Percentiles rank a stretch among this genome's conserved stretches.
phyloP scores from a whole-genome alignment of 495 filamentous ascomycete species.

The Hypoxylon subgilvum region DNA sequence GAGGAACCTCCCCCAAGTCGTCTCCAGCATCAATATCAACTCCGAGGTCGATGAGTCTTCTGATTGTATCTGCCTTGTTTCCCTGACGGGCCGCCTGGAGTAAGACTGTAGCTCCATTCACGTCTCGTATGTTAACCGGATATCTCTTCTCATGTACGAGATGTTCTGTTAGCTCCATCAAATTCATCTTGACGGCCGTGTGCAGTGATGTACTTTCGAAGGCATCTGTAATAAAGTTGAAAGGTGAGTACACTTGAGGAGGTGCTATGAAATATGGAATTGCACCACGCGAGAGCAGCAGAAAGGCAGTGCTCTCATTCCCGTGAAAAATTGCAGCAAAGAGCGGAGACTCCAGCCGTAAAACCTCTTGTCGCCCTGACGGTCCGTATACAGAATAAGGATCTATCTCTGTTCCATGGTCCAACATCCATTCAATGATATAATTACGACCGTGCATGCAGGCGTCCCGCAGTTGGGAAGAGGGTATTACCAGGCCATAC shows the following conservation, averaged over 20 bases:
- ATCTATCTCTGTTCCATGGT: no score
- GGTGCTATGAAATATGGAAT: not conserved
- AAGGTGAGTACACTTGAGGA: no score
- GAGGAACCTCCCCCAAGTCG: not conserved
- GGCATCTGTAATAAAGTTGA: no score
- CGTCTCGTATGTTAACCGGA: not conserved
- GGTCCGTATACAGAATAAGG: no score
- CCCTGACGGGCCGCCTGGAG: no score
- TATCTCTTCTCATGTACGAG: not conserved
- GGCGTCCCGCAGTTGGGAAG: no score
- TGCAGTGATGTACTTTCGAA: not conserved
- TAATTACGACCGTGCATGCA: no score
- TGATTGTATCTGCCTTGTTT: not conserved
- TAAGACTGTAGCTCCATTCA: not conserved
- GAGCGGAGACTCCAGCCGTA: no score
- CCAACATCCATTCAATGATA: no score
- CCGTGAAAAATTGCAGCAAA: no score
- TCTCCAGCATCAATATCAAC: not conserved
- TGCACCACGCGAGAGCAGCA: conserved; percentile 1
- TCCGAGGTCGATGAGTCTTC: conserved; percentile 10
- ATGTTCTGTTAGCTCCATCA: not conserved
- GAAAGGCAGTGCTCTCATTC: not conserved
- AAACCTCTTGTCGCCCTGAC: no score
- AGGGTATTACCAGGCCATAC: no score
- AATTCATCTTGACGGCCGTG: not conserved